Conservation (phyloP, 83 land plant genomes). For the Larix sibirica region DNA sequence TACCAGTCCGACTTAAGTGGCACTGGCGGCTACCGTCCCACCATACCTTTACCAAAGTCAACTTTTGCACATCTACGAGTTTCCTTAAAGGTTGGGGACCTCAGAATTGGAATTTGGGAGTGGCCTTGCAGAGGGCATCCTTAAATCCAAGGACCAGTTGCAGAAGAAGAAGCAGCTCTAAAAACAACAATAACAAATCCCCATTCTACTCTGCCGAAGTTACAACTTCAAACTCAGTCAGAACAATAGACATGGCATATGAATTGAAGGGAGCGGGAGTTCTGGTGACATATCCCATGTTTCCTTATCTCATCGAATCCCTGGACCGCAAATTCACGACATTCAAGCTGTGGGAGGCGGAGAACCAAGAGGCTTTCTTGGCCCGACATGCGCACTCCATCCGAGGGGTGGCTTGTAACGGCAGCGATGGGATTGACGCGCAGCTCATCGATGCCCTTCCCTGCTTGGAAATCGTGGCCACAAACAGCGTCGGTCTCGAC, state of each 20-base stretch:
- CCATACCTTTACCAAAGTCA: too few species aligned
- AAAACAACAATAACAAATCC: too few species aligned
- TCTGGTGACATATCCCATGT: not conserved
- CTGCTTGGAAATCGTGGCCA: slow-evolving; percentile 37
- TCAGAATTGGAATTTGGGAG: too few species aligned
- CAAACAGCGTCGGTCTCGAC: slow-evolving; percentile 58
- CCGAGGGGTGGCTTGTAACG: slow-evolving; percentile 32
- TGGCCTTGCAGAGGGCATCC: too few species aligned
- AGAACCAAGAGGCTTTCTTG: slow-evolving; percentile 14
- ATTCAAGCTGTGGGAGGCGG: slow-evolving; percentile 24
- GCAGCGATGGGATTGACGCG: slow-evolving; percentile 21
- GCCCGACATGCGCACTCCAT: slow-evolving; percentile 21
- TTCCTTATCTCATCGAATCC: not conserved
- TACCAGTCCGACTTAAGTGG: too few species aligned
- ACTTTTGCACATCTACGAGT: too few species aligned
- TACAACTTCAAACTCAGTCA: too few species aligned
- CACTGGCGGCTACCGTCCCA: too few species aligned
- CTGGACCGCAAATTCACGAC: slow-evolving; percentile 27
- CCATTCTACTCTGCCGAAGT: too few species aligned
- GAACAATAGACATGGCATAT: not conserved
- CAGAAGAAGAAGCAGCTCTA: too few species aligned
- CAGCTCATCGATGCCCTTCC: slow-evolving; percentile 49
- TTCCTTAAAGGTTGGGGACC: too few species aligned
- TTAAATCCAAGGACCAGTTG: too few species aligned
- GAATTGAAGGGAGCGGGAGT: not conserved